Evolutionary conservation across 805 yeast genomes (phyloP), one percentile per base, ranked within the genome.

Genomic region (Monosporozyma unispora): DNA sequence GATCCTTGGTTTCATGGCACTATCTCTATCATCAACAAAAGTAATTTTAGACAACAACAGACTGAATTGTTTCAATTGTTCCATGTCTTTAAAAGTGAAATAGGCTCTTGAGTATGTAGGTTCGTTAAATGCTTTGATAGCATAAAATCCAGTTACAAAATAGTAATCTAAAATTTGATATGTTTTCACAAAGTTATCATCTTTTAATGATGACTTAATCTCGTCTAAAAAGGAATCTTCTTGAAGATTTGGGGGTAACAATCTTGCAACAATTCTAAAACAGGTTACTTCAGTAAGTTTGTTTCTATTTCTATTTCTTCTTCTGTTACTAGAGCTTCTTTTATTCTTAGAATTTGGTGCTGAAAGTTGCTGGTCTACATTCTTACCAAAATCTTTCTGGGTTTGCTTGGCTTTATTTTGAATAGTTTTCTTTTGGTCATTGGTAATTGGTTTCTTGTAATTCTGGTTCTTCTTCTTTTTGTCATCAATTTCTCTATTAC

Each of bases 71-170:
- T 60, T 58, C 23, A 73, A 47, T 11, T 55, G 52, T 2, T 58
- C 63, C 40, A 58, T 54, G 7, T 57, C 56, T 37, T 64, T 62
- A 49, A 77, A 73, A 16, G 62, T 59, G 16, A 72, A 54, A 54
- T 77, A 77, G 3, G 74, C 74, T 41, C 79, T 63, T 6, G 78
- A 69, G 50, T 59, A 69, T 2, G 59, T 61, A 2, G 78, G 73
- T n/a, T 59, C 60, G 42, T 70, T 70, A 48, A 68, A 70, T 4
- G 58, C 54, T 23, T 57, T 62, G 4, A 48, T 49, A 12, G 62
- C 47, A 27, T 52, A 52, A n/a, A 53, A 54, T 3, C 70, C 70
- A 41, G 67, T 67, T 22, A 64, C 66, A 52, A 58, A 59, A 43
- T 62, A 62, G 41, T 57, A 55, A 31, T 70, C 70, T 40, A 56